A percentile compares a stretch with the other conserved stretches of the same genome.
Conservation (phyloP, 176 grass and related monocot species). For the Themeda triandra region DNA sequence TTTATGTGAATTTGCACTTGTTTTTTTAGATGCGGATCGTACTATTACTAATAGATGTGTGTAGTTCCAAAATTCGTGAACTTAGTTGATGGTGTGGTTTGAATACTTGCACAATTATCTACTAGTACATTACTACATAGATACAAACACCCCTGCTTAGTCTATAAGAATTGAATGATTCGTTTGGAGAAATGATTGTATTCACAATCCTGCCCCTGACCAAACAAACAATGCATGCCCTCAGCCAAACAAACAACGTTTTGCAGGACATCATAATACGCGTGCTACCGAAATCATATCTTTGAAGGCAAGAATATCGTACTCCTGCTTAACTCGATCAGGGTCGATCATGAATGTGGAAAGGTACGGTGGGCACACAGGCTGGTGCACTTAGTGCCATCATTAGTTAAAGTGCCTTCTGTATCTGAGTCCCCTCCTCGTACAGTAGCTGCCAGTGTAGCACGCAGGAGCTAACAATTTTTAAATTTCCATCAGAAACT, state of each 20-base stretch:
- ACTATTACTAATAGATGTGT: background rate
- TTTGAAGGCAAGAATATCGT: slow-evolving; percentile 33
- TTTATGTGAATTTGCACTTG: background rate
- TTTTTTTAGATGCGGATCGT: background rate
- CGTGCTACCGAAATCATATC: slow-evolving; percentile 9
- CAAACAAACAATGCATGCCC: background rate
- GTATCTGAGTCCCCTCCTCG: background rate
- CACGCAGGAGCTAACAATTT: background rate
- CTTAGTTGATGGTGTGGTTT: background rate
- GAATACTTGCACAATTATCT: background rate
- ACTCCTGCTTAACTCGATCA: background rate
- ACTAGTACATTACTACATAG: too few relatives aligned
- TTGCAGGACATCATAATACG: background rate
- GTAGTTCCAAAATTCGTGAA: background rate
- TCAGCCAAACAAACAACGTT: background rate
- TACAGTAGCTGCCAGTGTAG: background rate
- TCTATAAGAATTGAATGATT: background rate
- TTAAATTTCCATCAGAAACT: too few relatives aligned
- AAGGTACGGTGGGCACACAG: background rate
- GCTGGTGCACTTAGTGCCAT: background rate
- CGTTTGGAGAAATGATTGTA: background rate
- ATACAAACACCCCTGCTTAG: too few relatives aligned
- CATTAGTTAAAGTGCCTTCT: background rate
- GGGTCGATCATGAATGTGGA: background rate
- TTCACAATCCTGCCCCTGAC: background rate